Conservation (phyloP, 768 basidiomycete genomes). For the Trametes elegans region DNA sequence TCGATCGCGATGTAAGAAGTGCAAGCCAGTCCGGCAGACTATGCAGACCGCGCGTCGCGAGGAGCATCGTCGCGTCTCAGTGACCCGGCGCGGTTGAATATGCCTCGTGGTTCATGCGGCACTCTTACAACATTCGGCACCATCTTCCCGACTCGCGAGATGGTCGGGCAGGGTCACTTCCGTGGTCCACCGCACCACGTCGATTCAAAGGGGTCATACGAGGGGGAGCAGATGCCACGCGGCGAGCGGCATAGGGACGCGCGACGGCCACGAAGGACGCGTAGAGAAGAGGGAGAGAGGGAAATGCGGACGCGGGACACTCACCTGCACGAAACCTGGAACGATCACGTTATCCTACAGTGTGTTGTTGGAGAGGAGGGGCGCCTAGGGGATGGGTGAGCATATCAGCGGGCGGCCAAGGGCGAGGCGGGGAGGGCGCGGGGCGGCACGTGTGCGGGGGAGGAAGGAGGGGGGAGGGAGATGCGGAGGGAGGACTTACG, state of each 20-base stretch:
- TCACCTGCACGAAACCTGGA: not conserved
- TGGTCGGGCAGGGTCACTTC: too few relatives aligned
- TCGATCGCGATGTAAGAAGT: too few relatives aligned
- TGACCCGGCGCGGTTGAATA: too few relatives aligned
- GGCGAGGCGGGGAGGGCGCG: not conserved
- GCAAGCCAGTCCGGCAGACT: too few relatives aligned
- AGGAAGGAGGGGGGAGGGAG: not conserved
- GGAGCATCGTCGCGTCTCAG: too few relatives aligned
- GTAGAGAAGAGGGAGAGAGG: not conserved
- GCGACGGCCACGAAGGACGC: not conserved
- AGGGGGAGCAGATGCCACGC: not conserved
- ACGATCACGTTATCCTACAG: slow-evolving; percentile 2
- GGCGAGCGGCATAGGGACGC: not conserved
- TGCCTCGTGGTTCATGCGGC: too few relatives aligned
- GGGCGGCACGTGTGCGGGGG: not conserved
- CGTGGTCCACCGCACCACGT: too few relatives aligned
- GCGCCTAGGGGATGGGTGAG: not conserved
- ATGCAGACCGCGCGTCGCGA: too few relatives aligned
- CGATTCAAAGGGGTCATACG: not conserved
- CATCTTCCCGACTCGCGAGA: too few relatives aligned
- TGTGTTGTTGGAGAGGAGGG: not conserved
- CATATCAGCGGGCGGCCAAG: not conserved
- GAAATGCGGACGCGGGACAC: not conserved
- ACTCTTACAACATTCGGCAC: too few relatives aligned
- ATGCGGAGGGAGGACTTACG: slow-evolving; percentile 1